These are phyloP conservation scores for Ustilago esculenta DNA, from an alignment of 1,284 basidiomycete genomes.

Conservation along the genomic window DNA sequence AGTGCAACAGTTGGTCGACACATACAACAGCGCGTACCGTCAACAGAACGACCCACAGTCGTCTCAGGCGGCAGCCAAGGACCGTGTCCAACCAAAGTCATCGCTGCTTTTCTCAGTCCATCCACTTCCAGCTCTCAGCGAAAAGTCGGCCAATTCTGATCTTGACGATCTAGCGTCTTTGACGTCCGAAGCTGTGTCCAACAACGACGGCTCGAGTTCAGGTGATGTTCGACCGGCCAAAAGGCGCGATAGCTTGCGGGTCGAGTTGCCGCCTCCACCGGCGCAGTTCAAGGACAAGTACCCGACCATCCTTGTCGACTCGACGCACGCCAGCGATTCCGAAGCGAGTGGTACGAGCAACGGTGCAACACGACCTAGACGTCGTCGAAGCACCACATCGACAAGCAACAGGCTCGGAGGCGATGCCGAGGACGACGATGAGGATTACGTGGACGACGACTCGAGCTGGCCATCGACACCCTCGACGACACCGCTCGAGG, in stretches of 20 bases:
- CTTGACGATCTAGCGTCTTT: conserved; percentile 16
- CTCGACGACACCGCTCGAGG: conserved; percentile 40
- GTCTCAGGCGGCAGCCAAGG: background rate
- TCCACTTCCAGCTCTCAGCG: conserved; percentile 33
- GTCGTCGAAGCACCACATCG: conserved; percentile 28
- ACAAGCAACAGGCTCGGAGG: conserved; percentile 13
- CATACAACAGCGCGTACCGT: conserved; percentile 3
- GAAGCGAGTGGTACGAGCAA: conserved; percentile 20
- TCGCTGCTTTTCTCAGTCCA: conserved; percentile 7
- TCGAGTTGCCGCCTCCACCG: conserved; percentile 40
- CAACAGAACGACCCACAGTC: conserved; percentile 4
- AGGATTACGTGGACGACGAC: conserved; percentile 31
- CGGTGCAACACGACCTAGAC: conserved; percentile 3
- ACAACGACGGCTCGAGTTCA: conserved; percentile 7
- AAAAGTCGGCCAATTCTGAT: conserved; percentile 31
- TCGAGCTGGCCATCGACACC: conserved; percentile 50
- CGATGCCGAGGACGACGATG: conserved; percentile 27
- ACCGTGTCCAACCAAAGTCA: conserved; percentile 5
- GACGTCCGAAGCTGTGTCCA: conserved; percentile 9
- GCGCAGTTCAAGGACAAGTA: conserved; percentile 35
- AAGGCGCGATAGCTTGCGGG: conserved; percentile 31
- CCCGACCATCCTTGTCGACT: conserved; percentile 40
- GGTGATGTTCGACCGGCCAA: conserved; percentile 7
- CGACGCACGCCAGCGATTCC: conserved; percentile 30
- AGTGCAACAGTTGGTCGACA: conserved; percentile 4